Conservation (phyloP, 106 monocot genomes). For the Dendrobium chrysotoxum region DNA sequence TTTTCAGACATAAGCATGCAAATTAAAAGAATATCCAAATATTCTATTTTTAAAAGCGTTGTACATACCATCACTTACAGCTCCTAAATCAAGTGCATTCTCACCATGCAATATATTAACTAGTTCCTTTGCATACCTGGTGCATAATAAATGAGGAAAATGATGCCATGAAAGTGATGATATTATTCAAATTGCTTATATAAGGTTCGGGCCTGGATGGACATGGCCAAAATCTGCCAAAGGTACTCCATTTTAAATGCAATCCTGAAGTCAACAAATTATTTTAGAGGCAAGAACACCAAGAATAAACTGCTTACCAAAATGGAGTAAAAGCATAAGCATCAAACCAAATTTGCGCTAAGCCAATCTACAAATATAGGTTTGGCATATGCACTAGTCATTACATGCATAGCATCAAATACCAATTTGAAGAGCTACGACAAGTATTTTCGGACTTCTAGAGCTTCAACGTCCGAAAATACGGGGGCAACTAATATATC, state of each 20-base stretch:
- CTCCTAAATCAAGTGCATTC: conserved; percentile 90
- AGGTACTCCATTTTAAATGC: conserved; percentile 89
- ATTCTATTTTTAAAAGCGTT: not conserved
- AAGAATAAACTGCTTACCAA: not conserved
- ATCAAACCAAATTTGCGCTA: conserved; percentile 69
- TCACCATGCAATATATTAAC: conserved; percentile 78
- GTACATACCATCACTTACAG: conserved; percentile 93
- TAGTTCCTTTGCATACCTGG: conserved; percentile 97
- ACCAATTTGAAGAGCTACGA: no score
- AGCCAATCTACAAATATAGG: conserved; percentile 94
- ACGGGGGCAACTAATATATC: no score
- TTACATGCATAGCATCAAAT: conserved; percentile 99
- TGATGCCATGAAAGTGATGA: not conserved
- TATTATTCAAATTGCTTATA: conserved; percentile 32
- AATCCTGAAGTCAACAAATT: conserved; percentile 37
- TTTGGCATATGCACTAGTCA: conserved; percentile 95
- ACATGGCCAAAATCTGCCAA: conserved; percentile 97
- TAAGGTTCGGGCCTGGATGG: conserved; percentile 97
- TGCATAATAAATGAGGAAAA: conserved; percentile 9
- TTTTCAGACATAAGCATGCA: not conserved
- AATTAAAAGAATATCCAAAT: not conserved
- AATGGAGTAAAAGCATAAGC: not conserved
- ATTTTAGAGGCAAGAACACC: not conserved
- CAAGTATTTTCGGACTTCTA: no score
- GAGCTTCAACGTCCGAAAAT: no score